Conservation (phyloP, 257 asterid genomes). For the Dorcoceras hygrometricum region DNA sequence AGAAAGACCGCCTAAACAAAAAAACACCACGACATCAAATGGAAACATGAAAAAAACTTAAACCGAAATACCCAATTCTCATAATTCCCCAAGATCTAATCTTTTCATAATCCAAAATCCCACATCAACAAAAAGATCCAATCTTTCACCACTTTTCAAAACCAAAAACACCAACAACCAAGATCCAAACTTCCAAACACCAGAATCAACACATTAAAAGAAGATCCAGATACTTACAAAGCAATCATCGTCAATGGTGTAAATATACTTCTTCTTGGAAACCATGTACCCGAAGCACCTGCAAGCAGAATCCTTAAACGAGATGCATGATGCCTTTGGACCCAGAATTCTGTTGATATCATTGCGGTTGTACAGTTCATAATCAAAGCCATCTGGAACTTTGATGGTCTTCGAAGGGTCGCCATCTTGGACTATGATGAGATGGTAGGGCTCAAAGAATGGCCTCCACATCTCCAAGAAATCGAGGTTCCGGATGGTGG, state of each 20-base stretch:
- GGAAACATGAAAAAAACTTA: neutral
- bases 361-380: slow-evolving; percentile 69
- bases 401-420: slow-evolving; percentile 62
- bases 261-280: slow-evolving; percentile 81
- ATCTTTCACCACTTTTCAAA: neutral
- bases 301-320: slow-evolving; percentile 80
- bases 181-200: slow-evolving; percentile 25
- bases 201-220: neutral
- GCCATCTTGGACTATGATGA: slow-evolving; percentile 76
- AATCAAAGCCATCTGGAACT: slow-evolving; percentile 69
- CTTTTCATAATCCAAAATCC: slow-evolving; percentile 6
- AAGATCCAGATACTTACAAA: slow-evolving; percentile 43
- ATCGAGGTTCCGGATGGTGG: slow-evolving; percentile 76
- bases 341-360: slow-evolving; percentile 78
- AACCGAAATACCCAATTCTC: slow-evolving; percentile 22
- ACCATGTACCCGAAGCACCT: slow-evolving; percentile 78
- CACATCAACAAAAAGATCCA: slow-evolving; percentile 22
- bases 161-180: slow-evolving; percentile 6
- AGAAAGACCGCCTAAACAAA: slow-evolving; percentile 16
- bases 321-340: slow-evolving; percentile 78
- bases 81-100: slow-evolving; percentile 31
- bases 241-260: slow-evolving; percentile 82
- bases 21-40: no score
- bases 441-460: slow-evolving; percentile 68
- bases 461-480: slow-evolving; percentile 88